Evolutionary conservation across 2,329 filamentous ascomycete genomes (phyloP).

Genomic region (Hymenotorrendiella dingleyae): DNA sequence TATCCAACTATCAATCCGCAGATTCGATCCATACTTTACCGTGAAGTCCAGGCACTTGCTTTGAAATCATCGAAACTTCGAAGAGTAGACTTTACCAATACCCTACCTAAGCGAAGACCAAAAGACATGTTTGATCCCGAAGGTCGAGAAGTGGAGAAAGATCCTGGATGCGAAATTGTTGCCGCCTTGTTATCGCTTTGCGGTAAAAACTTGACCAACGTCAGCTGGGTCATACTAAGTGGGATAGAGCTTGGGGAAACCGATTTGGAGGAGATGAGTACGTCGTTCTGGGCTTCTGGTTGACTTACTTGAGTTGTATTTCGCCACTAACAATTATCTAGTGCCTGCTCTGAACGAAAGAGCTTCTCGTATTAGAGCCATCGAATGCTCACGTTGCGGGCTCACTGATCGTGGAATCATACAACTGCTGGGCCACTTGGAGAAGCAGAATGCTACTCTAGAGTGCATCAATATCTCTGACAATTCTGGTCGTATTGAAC

Average conservation of each 20-base stretch:
- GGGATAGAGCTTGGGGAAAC: conserved; percentile 65
- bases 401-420: conserved; percentile 52
- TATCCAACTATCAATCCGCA: conserved; percentile 29
- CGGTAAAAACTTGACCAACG: conserved; percentile 59
- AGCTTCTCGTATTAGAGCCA: conserved; percentile 57
- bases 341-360: conserved; percentile 63
- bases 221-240: conserved; percentile 65
- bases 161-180: conserved; percentile 62
- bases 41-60: conserved; percentile 62
- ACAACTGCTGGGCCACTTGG: conserved; percentile 57
- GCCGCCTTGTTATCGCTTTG: conserved; percentile 64
- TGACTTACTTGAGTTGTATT: background rate
- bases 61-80: conserved; percentile 58
- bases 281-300: background rate
- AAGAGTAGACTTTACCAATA: conserved; percentile 59
- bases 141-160: conserved; percentile 43
- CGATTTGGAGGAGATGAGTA: conserved; percentile 51
- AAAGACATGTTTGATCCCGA: conserved; percentile 37
- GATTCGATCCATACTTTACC: conserved; percentile 50
- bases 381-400: conserved; percentile 61
- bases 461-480: conserved; percentile 63
- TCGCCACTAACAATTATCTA: conserved; percentile 32
- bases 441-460: conserved; percentile 59
- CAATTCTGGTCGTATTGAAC: conserved; percentile 58
- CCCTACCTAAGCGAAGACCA: conserved; percentile 48